phyloP scores from a whole-genome alignment of 257 asterid genomes.

The Plantago ovata region DNA sequence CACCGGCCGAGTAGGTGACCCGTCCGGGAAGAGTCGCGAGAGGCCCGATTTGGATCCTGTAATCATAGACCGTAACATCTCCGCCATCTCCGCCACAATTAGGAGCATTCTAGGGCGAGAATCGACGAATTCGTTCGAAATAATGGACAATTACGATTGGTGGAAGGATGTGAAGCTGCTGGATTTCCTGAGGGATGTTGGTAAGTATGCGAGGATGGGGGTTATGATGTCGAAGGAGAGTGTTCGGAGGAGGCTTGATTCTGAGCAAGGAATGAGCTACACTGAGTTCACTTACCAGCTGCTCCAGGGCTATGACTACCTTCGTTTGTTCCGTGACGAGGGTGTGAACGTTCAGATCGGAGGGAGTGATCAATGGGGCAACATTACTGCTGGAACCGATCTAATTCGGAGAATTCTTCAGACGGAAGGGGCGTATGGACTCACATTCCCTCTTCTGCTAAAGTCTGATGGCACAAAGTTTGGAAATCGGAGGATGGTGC shows the following conservation, averaged over 20 bases:
- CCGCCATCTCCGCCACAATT: conserved; percentile 45
- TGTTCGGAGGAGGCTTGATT: conserved; percentile 69
- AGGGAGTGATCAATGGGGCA: conserved; percentile 98
- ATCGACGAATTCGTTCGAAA: conserved; percentile 23
- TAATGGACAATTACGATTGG: conserved; percentile 86
- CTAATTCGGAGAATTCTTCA: conserved; percentile 69
- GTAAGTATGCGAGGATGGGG: conserved; percentile 73
- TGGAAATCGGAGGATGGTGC: conserved; percentile 97
- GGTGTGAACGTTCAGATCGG: conserved; percentile 84
- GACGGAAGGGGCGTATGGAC: conserved; percentile 54
- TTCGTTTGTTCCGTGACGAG: conserved; percentile 49
- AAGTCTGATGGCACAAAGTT: conserved; percentile 90
- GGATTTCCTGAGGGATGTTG: conserved; percentile 71
- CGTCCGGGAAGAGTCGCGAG: conserved; percentile 80
- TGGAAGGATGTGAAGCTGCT: conserved; percentile 80
- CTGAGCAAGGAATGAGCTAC: conserved; percentile 87
- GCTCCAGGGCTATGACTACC: conserved; percentile 82
- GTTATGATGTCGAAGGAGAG: conserved; percentile 88
- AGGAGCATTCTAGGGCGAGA: conserved; percentile 37
- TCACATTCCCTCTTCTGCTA: conserved; percentile 89
- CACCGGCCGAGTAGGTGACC: conserved; percentile 91
- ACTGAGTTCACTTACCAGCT: conserved; percentile 86
- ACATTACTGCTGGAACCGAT: conserved; percentile 88
- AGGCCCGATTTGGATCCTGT: conserved; percentile 67
- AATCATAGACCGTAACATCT: conserved; percentile 42